Evolutionary conservation across 208 protist species (phyloP).

Genomic region (Trypanosoma congolense): DNA sequence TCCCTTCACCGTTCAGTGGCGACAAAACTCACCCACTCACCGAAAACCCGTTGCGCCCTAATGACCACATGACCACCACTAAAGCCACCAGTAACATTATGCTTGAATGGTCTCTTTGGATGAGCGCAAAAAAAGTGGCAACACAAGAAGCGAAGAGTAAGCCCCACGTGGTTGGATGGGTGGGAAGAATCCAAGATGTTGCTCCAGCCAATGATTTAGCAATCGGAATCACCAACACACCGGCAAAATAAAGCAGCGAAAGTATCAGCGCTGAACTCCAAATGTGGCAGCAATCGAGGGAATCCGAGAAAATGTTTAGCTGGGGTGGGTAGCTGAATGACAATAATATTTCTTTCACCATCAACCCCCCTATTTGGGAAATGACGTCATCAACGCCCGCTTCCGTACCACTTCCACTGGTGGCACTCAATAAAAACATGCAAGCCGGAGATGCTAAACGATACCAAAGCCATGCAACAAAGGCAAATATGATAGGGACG

Average conservation of each 20-base stretch:
- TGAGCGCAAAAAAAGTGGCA: conserved; percentile 21
- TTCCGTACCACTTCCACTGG: not conserved
- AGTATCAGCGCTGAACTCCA: conserved; percentile 27
- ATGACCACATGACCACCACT: conserved; percentile 20
- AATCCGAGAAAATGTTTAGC: conserved; percentile 6
- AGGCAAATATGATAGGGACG: conserved; percentile 48
- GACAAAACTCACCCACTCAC: conserved; percentile 19
- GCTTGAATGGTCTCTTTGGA: conserved; percentile 21
- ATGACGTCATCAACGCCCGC: conserved; percentile 12
- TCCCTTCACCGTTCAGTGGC: too few species aligned
- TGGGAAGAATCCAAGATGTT: conserved; percentile 43
- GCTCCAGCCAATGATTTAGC: conserved; percentile 23
- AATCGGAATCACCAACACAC: conserved; percentile 33
- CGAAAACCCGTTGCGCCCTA: conserved; percentile 63
- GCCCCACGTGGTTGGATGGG: conserved; percentile 68
- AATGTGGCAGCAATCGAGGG: conserved; percentile 13
- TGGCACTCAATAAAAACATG: conserved; percentile 1
- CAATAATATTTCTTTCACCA: conserved; percentile 1
- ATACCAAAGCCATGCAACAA: conserved; percentile 41
- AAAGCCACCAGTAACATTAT: conserved; percentile 17
- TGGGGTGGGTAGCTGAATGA: not conserved
- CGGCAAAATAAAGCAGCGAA: conserved; percentile 39
- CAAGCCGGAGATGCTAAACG: conserved; percentile 21
- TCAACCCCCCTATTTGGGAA: not conserved
- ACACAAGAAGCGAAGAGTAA: conserved; percentile 32